Conservation (phyloP, 192 early-diverging fungal species). For the Thamnidium elegans region DNA sequence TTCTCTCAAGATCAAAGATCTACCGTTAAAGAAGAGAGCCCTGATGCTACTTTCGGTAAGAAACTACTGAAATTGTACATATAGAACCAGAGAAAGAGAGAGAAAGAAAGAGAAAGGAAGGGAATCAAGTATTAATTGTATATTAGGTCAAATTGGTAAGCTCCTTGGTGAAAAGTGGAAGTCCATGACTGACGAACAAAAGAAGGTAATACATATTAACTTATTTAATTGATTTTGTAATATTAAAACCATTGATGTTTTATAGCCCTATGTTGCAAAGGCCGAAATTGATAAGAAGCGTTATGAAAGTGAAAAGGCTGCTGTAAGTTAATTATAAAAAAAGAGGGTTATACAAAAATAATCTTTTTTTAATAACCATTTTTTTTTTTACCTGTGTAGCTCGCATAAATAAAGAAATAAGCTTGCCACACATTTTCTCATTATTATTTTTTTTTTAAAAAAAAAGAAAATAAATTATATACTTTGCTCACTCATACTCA, state of each 20-base stretch:
- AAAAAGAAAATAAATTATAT: too few relatives aligned
- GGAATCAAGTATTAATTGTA: neutral
- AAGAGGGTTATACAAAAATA: neutral
- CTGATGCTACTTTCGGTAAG: conserved; percentile 64
- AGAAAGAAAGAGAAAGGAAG: neutral
- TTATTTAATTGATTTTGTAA: too few relatives aligned
- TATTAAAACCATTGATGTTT: too few relatives aligned
- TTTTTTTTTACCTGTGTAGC: neutral
- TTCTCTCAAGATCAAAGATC: conserved; percentile 83
- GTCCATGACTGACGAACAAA: conserved; percentile 33
- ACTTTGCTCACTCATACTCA: neutral
- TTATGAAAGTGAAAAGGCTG: conserved; percentile 41
- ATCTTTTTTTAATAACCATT: too few relatives aligned
- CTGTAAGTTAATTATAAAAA: conserved; percentile 19
- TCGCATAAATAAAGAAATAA: neutral
- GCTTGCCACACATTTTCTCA: too few relatives aligned
- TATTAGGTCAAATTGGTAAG: conserved; percentile 39
- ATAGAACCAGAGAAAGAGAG: neutral
- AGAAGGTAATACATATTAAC: too few relatives aligned
- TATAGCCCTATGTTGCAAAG: conserved; percentile 30
- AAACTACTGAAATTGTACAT: neutral
- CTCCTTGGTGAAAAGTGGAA: conserved; percentile 48
- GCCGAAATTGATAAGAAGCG: conserved; percentile 43
- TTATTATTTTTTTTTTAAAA: too few relatives aligned
- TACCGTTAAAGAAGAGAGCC: conserved; percentile 78